Conservation (phyloP, 1,284 basidiomycete species). For the Boletellus deceptivus region DNA sequence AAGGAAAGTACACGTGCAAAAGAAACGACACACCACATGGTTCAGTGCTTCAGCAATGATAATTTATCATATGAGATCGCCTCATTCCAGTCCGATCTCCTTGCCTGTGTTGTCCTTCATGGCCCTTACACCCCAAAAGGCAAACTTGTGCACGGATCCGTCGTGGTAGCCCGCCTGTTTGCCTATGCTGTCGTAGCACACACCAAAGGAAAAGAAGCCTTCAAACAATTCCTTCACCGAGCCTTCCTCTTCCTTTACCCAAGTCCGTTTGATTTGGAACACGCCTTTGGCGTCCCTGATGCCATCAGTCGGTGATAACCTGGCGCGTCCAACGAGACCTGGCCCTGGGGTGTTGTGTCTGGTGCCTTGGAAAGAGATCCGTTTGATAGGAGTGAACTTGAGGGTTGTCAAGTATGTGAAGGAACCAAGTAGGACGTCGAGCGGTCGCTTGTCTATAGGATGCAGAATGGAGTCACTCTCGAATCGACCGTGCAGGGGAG, state of each 20-base stretch:
- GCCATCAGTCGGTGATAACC: conserved; percentile 31
- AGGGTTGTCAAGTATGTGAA: conserved; percentile 25
- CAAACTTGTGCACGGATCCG: conserved; percentile 29
- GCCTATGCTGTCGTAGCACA: conserved; percentile 36
- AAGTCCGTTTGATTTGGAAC: conserved; percentile 36
- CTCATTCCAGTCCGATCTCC: conserved; percentile 33
- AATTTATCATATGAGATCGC: conserved; percentile 6
- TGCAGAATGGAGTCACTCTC: conserved; percentile 26
- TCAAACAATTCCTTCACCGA: conserved; percentile 35
- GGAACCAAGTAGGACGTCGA: conserved; percentile 29
- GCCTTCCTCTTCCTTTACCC: conserved; percentile 23
- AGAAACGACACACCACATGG: not conserved
- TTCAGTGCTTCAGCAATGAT: too few species aligned
- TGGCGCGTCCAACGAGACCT: conserved; percentile 29
- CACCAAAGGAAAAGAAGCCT: conserved; percentile 37
- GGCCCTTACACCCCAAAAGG: conserved; percentile 41
- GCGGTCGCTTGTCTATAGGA: conserved; percentile 36
- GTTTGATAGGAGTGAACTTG: conserved; percentile 22
- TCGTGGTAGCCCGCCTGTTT: conserved; percentile 34
- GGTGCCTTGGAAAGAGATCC: conserved; percentile 17
- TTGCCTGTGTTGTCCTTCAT: conserved; percentile 34
- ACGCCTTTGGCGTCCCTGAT: conserved; percentile 33
- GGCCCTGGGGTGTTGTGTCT: conserved; percentile 20
- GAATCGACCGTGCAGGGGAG: conserved; percentile 26
- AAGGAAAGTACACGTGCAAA: not conserved